Conservation (phyloP, 139 green algal species). For the Chlamydomonas eustigma region DNA sequence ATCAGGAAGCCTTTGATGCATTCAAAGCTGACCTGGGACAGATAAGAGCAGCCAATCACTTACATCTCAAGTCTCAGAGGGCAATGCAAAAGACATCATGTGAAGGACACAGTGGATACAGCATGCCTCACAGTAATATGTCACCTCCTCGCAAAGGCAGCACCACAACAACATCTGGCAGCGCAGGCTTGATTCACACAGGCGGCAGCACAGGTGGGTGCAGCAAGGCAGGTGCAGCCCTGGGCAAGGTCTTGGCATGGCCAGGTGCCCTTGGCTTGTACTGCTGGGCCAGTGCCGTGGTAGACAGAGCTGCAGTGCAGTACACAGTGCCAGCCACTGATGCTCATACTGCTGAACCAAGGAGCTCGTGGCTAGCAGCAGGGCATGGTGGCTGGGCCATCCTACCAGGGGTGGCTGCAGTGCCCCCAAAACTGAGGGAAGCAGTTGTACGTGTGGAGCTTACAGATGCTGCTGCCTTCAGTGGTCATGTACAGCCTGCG, state of each 20-base stretch:
- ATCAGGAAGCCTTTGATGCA: constrained; percentile 14
- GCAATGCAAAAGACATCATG: no score
- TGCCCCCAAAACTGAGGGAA: constrained; percentile 20
- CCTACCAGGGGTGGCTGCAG: constrained; percentile 11
- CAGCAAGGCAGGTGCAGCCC: neutral
- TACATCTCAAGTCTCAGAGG: no score
- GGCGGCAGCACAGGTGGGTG: neutral
- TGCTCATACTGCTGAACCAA: no score
- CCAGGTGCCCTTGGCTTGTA: constrained; percentile 22
- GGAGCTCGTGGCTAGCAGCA: no score
- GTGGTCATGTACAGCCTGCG: no score
- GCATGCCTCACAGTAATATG: no score
- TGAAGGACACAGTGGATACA: no score
- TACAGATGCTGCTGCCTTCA: neutral
- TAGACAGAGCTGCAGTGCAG: constrained; percentile 20
- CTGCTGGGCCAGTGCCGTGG: constrained; percentile 28
- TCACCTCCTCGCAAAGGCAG: no score
- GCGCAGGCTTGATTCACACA: neutral
- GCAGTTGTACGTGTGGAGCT: constrained; percentile 12
- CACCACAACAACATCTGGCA: neutral
- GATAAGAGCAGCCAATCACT: neutral
- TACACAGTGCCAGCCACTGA: neutral
- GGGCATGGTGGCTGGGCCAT: constrained; percentile 14
- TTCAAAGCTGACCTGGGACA: constrained; percentile 2
- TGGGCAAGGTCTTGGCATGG: constrained; percentile 9